phyloP scores from a whole-genome alignment of 345 rosid species.

The Arabidopsis suecica region DNA sequence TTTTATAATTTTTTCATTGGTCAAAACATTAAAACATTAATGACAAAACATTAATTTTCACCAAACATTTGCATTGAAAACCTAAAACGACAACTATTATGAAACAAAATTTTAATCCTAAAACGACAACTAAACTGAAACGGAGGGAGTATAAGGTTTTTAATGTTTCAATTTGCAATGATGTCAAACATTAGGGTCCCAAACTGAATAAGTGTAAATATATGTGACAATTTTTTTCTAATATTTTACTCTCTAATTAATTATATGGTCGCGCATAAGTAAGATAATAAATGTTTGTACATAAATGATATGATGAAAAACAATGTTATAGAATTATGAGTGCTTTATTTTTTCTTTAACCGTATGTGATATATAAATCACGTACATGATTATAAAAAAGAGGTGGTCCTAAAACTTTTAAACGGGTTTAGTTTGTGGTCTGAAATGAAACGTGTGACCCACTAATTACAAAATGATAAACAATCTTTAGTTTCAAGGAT shows the following conservation, averaged over 20 bases:
- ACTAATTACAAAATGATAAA: constrained; percentile 33
- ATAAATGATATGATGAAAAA: constrained; percentile 3
- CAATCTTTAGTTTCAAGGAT: constrained; percentile 27
- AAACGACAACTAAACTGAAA: no score
- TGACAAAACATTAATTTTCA: no score
- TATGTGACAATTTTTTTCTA: constrained; percentile 9
- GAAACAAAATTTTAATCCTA: no score
- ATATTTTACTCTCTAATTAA: background rate
- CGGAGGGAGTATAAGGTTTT: constrained; percentile 21
- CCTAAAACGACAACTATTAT: no score
- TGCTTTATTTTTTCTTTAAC: constrained; percentile 37
- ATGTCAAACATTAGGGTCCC: constrained; percentile 45
- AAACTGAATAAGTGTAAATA: constrained; percentile 22
- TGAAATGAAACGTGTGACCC: constrained; percentile 45
- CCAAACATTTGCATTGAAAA: no score
- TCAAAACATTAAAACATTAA: no score
- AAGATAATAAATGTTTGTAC: background rate
- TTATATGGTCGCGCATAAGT: constrained; percentile 40
- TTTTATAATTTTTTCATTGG: no score
- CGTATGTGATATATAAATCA: constrained; percentile 20
- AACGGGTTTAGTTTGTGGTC: constrained; percentile 36
- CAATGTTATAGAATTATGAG: constrained; percentile 28
- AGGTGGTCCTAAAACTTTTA: constrained; percentile 18
- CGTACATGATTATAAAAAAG: background rate
- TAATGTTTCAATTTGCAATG: constrained; percentile 30